phyloP scores from a whole-genome alignment of 768 basidiomycete genomes.

The Boletus vermiculosoides region DNA sequence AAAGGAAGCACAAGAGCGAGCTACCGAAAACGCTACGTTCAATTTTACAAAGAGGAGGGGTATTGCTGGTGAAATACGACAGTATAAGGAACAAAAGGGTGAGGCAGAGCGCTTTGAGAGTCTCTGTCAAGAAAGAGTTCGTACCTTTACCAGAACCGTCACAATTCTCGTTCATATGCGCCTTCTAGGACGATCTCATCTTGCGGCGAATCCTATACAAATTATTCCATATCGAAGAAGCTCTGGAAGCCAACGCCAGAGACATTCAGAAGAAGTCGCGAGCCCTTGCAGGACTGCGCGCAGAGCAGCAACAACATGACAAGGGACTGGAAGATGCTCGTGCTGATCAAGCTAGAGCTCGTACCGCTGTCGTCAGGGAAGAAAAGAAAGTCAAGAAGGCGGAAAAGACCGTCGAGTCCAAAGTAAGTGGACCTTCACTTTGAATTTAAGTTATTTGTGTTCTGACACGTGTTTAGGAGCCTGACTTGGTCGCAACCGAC shows the following conservation, averaged over 20 bases:
- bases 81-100: constrained; percentile 94
- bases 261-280: constrained; percentile 74
- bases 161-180: constrained; percentile 4
- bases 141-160: constrained; percentile 20
- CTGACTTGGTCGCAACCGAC: constrained; percentile 79
- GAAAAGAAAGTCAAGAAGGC: constrained; percentile 89
- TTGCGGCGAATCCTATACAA: constrained; percentile 83
- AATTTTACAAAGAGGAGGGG: constrained; percentile 94
- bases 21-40: constrained; percentile 91
- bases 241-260: constrained; percentile 68
- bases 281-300: constrained; percentile 62
- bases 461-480: constrained; percentile 53
- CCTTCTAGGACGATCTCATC: constrained; percentile 70
- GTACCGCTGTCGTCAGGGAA: constrained; percentile 72
- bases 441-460: background rate
- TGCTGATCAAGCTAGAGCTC: constrained; percentile 75
- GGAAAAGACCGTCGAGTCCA: constrained; percentile 83
- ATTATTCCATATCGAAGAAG: constrained; percentile 85
- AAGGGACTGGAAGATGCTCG: constrained; percentile 70
- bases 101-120: constrained; percentile 88
- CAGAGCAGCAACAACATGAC: constrained; percentile 70
- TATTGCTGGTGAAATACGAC: constrained; percentile 92
- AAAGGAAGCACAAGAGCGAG: constrained; percentile 81
- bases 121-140: constrained; percentile 69
- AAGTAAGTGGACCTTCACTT: constrained; percentile 46